phyloP scores from a whole-genome alignment of 495 filamentous ascomycete species.

The Xylaria telfairii region DNA sequence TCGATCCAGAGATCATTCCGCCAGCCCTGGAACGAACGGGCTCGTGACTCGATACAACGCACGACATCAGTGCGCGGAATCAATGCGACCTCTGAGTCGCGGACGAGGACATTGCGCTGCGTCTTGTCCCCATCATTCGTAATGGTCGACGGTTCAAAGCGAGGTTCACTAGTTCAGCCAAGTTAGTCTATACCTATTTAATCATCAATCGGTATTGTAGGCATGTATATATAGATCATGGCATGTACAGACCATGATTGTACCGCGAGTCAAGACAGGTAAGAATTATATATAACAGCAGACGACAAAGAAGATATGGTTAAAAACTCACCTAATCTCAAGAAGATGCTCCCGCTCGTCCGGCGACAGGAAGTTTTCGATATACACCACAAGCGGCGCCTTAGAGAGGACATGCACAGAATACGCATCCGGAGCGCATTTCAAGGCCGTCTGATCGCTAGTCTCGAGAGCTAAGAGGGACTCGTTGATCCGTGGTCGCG shows the following conservation, averaged over 20 bases:
- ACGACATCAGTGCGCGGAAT: slow-evolving; percentile 49
- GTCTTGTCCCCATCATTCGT: slow-evolving; percentile 46
- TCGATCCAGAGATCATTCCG: slow-evolving; percentile 52
- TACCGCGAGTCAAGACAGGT: neutral
- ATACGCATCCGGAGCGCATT: slow-evolving; percentile 44
- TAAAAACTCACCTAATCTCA: slow-evolving; percentile 46
- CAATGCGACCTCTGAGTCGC: slow-evolving; percentile 56
- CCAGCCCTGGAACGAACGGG: slow-evolving; percentile 54
- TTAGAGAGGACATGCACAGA: slow-evolving; percentile 49
- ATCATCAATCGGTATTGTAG: neutral
- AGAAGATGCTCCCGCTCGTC: slow-evolving; percentile 48
- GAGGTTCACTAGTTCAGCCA: slow-evolving; percentile 40
- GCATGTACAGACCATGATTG: neutral
- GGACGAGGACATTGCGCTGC: slow-evolving; percentile 42
- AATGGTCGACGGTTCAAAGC: slow-evolving; percentile 51
- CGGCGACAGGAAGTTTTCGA: slow-evolving; percentile 49
- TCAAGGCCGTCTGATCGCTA: slow-evolving; percentile 33
- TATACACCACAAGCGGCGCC: slow-evolving; percentile 52
- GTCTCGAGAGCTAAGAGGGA: slow-evolving; percentile 50
- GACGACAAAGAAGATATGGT: neutral
- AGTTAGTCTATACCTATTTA: neutral
- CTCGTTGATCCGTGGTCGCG: slow-evolving; percentile 48
- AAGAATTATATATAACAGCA: neutral
- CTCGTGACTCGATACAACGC: slow-evolving; percentile 52
- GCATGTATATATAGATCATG: neutral